phyloP scores from a whole-genome alignment of 176 grass and related monocot species.

The Oryza rufipogon region DNA sequence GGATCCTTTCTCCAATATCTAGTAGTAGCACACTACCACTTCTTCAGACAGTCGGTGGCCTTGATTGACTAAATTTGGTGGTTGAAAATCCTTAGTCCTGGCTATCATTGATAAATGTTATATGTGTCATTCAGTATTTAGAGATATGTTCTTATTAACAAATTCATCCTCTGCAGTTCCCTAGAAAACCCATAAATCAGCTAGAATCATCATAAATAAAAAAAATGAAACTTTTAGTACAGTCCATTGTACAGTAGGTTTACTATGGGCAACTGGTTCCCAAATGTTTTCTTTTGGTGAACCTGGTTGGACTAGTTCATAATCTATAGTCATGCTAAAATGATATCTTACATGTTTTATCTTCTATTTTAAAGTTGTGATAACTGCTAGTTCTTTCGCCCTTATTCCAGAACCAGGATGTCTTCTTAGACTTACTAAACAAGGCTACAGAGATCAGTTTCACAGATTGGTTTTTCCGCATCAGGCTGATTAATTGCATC shows the following conservation, averaged over 20 bases:
- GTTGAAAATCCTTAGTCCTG: conserved; percentile 14
- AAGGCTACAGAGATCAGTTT: conserved; percentile 54
- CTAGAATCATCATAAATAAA: neutral
- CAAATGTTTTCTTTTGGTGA: neutral
- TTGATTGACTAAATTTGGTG: neutral
- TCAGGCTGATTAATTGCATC: conserved; percentile 86
- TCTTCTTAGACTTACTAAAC: conserved; percentile 64
- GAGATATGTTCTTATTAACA: conserved; percentile 11
- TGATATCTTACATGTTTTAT: conserved; percentile 17
- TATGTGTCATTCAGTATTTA: conserved; percentile 12
- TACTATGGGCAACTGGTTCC: conserved; percentile 11
- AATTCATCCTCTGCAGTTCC: conserved; percentile 2
- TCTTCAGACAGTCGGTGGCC: neutral
- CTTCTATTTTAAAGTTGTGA: conserved; percentile 18
- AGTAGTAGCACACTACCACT: neutral
- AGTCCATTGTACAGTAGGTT: neutral
- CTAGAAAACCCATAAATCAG: neutral
- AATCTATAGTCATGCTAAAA: conserved; percentile 7
- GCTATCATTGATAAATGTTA: conserved; percentile 3
- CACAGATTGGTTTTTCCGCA: conserved; percentile 70
- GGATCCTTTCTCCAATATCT: neutral
- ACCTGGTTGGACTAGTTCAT: conserved; percentile 13
- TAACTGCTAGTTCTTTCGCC: conserved; percentile 41
- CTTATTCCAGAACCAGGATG: conserved; percentile 58
- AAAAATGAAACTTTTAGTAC: neutral